Percentiles rank a stretch among this genome's conserved stretches.
phyloP scores from a whole-genome alignment of 2,329 filamentous ascomycete species.

The Plenodomus tracheiphilus region DNA sequence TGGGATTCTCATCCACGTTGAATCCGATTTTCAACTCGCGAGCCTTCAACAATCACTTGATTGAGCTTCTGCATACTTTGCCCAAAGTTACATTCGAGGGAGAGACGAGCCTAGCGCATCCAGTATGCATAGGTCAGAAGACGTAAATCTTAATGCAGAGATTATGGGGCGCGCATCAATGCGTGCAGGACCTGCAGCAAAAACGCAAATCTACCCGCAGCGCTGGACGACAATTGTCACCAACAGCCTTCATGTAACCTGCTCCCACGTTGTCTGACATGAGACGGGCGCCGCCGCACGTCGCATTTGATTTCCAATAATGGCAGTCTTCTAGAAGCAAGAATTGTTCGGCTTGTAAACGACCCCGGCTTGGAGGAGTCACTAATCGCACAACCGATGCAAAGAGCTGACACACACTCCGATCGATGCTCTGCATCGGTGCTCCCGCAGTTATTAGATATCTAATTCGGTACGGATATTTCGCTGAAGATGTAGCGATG shows the following conservation, averaged over 20 bases:
- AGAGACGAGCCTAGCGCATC: no score
- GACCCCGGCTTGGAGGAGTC: conserved; percentile 3
- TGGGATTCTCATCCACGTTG: no score
- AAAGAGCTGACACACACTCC: conserved; percentile 36
- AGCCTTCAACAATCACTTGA: no score
- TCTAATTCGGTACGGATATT: conserved; percentile 20
- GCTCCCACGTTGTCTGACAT: not conserved
- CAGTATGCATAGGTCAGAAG: no score
- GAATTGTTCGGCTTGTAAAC: not conserved
- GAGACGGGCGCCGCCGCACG: not conserved
- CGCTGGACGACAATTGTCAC: not conserved
- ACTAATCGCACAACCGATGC: conserved; percentile 29
- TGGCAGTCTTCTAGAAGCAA: conserved; percentile 32
- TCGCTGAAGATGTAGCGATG: conserved; percentile 17
- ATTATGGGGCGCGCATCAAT: no score
- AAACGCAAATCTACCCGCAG: not conserved
- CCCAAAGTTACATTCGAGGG: no score
- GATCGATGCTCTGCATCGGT: conserved; percentile 12
- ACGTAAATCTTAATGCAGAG: no score
- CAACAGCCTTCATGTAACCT: not conserved
- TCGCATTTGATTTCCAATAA: conserved; percentile 9
- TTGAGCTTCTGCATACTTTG: no score
- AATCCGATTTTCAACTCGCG: no score
- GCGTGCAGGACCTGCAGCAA: not conserved
- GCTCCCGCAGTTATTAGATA: conserved; percentile 13